Evolutionary conservation across 2,329 filamentous ascomycete species (phyloP).

Genomic region (Colletotrichum gloeosporioides): DNA sequence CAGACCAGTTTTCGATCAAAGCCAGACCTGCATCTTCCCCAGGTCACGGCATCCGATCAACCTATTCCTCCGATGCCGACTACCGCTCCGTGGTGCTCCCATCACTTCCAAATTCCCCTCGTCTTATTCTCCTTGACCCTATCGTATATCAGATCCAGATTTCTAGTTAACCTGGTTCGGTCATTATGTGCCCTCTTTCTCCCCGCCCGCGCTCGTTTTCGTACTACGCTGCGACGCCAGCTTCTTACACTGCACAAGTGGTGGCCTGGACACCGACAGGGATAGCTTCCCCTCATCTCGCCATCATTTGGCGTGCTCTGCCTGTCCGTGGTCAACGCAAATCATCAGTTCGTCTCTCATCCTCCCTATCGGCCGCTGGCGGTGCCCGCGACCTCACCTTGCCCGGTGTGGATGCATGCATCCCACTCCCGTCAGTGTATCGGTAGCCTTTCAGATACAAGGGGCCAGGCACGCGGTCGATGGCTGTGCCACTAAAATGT

Average conservation of each 20-base stretch:
- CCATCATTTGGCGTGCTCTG: background rate
- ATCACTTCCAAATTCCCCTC: background rate
- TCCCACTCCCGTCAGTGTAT: background rate
- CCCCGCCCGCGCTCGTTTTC: background rate
- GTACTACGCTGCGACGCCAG: background rate
- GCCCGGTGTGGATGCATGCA: background rate
- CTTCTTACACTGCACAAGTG: background rate
- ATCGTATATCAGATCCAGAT: background rate
- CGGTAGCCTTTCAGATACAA: background rate
- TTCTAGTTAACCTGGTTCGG: background rate
- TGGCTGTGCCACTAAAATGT: background rate
- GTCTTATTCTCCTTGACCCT: background rate
- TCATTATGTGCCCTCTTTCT: background rate
- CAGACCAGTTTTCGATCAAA: background rate
- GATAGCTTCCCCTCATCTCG: background rate
- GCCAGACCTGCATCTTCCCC: background rate
- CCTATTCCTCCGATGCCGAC: background rate
- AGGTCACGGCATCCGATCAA: background rate
- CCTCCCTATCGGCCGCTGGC: background rate
- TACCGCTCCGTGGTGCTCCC: background rate
- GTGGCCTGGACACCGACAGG: background rate
- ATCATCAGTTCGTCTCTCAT: constrained; percentile 6
- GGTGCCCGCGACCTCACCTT: background rate
- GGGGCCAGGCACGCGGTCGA: background rate
- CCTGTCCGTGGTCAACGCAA: background rate